Evolutionary conservation across 1,284 basidiomycete genomes (phyloP).

Genomic region (Malassezia caprae): DNA sequence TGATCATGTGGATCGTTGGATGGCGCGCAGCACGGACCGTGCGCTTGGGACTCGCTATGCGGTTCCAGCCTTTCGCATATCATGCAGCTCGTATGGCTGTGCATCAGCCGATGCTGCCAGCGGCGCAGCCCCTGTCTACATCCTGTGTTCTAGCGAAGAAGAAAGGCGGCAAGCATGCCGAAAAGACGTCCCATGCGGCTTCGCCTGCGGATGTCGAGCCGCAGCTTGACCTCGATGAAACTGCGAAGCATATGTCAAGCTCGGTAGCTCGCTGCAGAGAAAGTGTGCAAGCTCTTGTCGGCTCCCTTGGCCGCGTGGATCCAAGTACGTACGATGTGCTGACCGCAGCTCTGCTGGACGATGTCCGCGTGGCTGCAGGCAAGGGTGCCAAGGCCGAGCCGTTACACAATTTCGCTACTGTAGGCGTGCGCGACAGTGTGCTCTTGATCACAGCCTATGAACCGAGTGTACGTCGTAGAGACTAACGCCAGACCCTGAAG

Average conservation of each 20-base stretch:
- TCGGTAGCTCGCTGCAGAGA: slow-evolving; percentile 6
- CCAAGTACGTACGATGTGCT: slow-evolving; percentile 4
- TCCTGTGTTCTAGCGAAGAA: slow-evolving; percentile 6
- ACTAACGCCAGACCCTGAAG: slow-evolving; percentile 27
- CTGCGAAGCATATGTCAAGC: slow-evolving; percentile 2
- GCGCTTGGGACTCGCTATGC: neutral
- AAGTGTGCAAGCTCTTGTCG: slow-evolving; percentile 1
- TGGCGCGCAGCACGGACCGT: neutral
- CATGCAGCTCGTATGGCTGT: neutral
- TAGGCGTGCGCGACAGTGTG: slow-evolving; percentile 37
- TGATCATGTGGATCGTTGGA: neutral
- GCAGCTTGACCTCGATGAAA: slow-evolving; percentile 11
- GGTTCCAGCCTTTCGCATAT: neutral
- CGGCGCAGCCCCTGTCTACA: neutral
- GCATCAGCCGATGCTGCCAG: neutral
- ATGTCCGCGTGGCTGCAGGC: slow-evolving; percentile 22
- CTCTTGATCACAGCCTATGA: slow-evolving; percentile 42
- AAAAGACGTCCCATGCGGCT: neutral
- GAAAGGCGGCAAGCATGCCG: neutral
- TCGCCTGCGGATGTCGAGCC: slow-evolving; percentile 5
- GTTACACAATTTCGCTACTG: slow-evolving; percentile 39
- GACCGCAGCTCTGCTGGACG: slow-evolving; percentile 26
- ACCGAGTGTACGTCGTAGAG: slow-evolving; percentile 19
- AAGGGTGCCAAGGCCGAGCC: slow-evolving; percentile 22
- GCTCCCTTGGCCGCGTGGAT: slow-evolving; percentile 16